Evolutionary conservation across 2,329 filamentous ascomycete species (phyloP), one percentile per base, ranked within the genome.

Genomic region (Didymellaceae sp.): DNA sequence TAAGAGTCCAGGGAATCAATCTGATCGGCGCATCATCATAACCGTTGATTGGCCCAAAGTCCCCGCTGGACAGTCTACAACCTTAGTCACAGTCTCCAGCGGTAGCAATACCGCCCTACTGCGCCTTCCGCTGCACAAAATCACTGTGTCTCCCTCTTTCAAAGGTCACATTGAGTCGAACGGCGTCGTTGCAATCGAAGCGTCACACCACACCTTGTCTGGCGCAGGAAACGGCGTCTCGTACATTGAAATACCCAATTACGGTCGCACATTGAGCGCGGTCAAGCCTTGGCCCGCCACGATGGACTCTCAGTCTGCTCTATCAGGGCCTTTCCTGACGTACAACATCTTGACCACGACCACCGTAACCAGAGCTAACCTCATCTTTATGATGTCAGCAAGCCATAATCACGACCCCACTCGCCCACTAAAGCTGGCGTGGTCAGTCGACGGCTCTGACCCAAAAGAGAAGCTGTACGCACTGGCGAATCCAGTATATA

Each of bases 381-480:
- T 71, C 1, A 66, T 65, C 3, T 44, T 72, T 5, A 65, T 67
- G 16, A 66, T 74, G 24, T 66, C 65, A 6, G 59, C 67, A 6
- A 65, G 75, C 1, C 69, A 81, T 5, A 80, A 81, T 52, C 74
- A 75, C 0, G 73, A 80, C 38, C 77, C 78, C 0, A 58, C 61
- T 3, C 67, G 72, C 4, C 73, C 68, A 9, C 75, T 82, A 66
- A 66, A 66, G 20, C 81, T 77, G 44, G 77, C 78, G 3, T 59
- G 80, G 6, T 68, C 72, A 3, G 56, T 81, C 10, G 74, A 79
- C 25, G 67, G 69, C 8, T 51, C 45, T 6, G 41, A 49, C 7
- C 66, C 65, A 2, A 52, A 71, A n/a, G 58, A 74, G 2, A 68
- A 71, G 6, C 62, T 72, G 24, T 72, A 68, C 14, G 65, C 73